Evolutionary conservation across 1,139 yeast genomes (phyloP).

Genomic region (Yamadazyma dendronema): DNA sequence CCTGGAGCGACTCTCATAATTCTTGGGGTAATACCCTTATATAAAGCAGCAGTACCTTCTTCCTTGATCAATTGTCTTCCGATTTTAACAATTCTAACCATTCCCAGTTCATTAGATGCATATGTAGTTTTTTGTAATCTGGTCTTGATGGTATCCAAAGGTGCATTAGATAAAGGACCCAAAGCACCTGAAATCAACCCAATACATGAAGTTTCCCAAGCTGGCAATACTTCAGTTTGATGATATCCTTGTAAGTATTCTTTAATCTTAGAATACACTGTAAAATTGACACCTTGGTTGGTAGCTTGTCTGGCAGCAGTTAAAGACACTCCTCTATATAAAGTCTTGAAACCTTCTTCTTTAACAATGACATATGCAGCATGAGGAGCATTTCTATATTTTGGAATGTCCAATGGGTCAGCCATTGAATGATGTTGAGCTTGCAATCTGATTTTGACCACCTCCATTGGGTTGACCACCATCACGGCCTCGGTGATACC

Average conservation of each 20-base stretch:
- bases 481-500: conserved; percentile 95
- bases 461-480: conserved; percentile 97
- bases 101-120: conserved; percentile 66
- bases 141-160: conserved; percentile 95
- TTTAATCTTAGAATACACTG: conserved; percentile 86
- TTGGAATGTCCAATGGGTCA: conserved; percentile 78
- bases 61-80: conserved; percentile 80
- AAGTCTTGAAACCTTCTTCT: conserved; percentile 87
- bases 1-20: conserved; percentile 99
- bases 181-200: conserved; percentile 95
- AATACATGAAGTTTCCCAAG: conserved; percentile 91
- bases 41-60: conserved; percentile 84
- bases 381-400: conserved; percentile 91
- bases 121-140: conserved; percentile 91
- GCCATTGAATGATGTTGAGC: conserved; percentile 91
- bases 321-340: conserved; percentile 91
- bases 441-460: conserved; percentile 91
- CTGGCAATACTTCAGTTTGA: conserved; percentile 65
- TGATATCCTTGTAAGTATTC: conserved; percentile 69
- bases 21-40: conserved; percentile 97
- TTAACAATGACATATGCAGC: conserved; percentile 79
- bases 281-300: conserved; percentile 97
- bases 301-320: conserved; percentile 98
- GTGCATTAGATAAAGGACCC: conserved; percentile 97
- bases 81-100: conserved; percentile 76